Evolutionary conservation across 805 yeast species (phyloP).

Genomic region (Phaffomyces antillensis): DNA sequence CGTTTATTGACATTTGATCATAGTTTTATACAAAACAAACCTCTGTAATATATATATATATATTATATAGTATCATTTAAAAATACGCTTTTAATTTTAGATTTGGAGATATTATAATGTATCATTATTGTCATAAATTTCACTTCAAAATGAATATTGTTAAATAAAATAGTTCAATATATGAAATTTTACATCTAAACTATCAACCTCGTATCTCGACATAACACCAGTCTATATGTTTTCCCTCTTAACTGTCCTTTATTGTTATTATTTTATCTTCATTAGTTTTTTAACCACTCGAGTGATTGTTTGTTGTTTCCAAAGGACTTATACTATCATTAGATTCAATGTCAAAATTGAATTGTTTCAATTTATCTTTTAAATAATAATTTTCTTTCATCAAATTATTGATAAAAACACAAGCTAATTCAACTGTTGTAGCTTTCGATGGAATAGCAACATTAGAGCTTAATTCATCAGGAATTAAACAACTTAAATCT

Average conservation of each 20-base stretch:
- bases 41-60: too few relatives aligned
- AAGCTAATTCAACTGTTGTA: conserved; percentile 88
- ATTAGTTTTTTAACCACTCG: background rate
- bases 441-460: conserved; percentile 79
- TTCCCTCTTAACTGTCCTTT: background rate
- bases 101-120: too few relatives aligned
- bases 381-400: conserved; percentile 27
- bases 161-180: too few relatives aligned
- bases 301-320: conserved; percentile 15
- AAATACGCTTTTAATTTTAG: too few relatives aligned
- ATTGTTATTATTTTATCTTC: too few relatives aligned
- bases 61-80: too few relatives aligned
- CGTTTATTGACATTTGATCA: too few relatives aligned
- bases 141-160: too few relatives aligned
- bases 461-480: conserved; percentile 46
- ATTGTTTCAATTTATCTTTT: conserved; percentile 10
- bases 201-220: too few relatives aligned
- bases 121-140: too few relatives aligned
- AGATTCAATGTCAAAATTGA: conserved; percentile 13
- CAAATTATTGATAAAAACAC: conserved; percentile 52
- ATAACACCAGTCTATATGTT: background rate
- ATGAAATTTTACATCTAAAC: too few relatives aligned
- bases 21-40: too few relatives aligned
- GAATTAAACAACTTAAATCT: conserved; percentile 63
- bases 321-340: conserved; percentile 25